phyloP scores from a whole-genome alignment of 1,284 basidiomycete genomes.

The Takashimella koratensis region DNA sequence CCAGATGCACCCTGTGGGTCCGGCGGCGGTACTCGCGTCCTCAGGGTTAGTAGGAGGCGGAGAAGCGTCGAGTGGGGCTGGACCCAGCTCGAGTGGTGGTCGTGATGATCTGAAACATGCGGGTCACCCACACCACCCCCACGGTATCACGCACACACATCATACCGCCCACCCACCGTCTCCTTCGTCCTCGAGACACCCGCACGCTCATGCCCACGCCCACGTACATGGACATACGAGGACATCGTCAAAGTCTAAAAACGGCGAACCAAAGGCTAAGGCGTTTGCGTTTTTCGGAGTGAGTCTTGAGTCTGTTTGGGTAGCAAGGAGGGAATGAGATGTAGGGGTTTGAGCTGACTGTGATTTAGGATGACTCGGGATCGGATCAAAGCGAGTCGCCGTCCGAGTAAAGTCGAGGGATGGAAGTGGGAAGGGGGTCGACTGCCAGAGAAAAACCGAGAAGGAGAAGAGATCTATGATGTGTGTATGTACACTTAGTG shows the following conservation, averaged over 20 bases:
- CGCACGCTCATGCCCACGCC: conserved; percentile 1
- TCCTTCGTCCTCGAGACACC: conserved; percentile 2
- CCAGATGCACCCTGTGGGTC: background rate
- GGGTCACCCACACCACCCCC: background rate
- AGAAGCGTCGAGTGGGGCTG: no score
- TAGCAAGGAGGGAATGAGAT: no score
- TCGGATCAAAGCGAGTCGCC: conserved; percentile 5
- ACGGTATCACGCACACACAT: no score
- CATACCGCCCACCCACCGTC: no score
- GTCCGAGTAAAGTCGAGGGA: background rate
- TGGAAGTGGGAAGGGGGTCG: no score
- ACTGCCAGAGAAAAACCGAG: background rate
- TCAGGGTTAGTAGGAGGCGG: no score
- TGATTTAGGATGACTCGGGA: conserved; percentile 6
- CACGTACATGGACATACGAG: background rate
- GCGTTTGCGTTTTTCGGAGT: conserved; percentile 49
- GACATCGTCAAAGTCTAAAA: conserved; percentile 1
- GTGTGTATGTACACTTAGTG: background rate
- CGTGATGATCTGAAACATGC: background rate
- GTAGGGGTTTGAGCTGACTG: no score
- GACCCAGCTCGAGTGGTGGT: no score
- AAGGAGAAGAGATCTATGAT: background rate
- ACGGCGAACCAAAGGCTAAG: conserved; percentile 28
- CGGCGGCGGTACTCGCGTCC: background rate
- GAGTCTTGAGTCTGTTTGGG: background rate